phyloP scores from a whole-genome alignment of 129 eudicot species.

The Oenanthe sinensis region DNA sequence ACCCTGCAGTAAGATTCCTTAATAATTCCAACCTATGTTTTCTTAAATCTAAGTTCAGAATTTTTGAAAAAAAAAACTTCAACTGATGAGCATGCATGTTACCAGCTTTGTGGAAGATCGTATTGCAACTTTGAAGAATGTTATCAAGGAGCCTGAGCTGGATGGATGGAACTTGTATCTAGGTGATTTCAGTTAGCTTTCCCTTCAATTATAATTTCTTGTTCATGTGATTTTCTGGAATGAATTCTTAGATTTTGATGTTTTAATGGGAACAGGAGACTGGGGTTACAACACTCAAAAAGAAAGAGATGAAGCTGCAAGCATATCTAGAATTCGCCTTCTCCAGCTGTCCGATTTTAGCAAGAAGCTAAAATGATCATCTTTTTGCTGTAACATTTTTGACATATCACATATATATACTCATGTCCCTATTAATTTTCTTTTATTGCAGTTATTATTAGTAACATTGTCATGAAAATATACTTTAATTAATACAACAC shows the following conservation, averaged over 20 bases:
- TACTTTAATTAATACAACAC: neutral
- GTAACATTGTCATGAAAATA: neutral
- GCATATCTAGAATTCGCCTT: conserved; percentile 63
- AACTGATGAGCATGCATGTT: conserved; percentile 4
- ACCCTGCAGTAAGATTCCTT: conserved; percentile 68
- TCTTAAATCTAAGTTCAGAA: neutral
- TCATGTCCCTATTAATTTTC: neutral
- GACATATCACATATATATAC: neutral
- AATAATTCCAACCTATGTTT: neutral
- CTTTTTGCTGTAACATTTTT: neutral
- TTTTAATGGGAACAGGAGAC: conserved; percentile 48
- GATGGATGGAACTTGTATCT: conserved; percentile 87
- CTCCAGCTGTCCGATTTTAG: conserved; percentile 92
- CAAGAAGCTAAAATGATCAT: conserved; percentile 65
- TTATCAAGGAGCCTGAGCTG: conserved; percentile 83
- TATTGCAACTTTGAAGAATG: conserved; percentile 85
- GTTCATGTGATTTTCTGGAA: neutral
- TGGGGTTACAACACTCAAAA: conserved; percentile 98
- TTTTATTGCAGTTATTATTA: neutral
- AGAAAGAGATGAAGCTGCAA: conserved; percentile 90
- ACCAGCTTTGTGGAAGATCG: conserved; percentile 96
- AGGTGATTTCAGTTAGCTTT: conserved; percentile 40
- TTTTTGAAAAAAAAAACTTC: neutral
- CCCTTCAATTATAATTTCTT: neutral
- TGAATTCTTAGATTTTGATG: neutral